phyloP scores from a whole-genome alignment of 2,329 filamentous ascomycete genomes.

The Pseudocercospora ulei region DNA sequence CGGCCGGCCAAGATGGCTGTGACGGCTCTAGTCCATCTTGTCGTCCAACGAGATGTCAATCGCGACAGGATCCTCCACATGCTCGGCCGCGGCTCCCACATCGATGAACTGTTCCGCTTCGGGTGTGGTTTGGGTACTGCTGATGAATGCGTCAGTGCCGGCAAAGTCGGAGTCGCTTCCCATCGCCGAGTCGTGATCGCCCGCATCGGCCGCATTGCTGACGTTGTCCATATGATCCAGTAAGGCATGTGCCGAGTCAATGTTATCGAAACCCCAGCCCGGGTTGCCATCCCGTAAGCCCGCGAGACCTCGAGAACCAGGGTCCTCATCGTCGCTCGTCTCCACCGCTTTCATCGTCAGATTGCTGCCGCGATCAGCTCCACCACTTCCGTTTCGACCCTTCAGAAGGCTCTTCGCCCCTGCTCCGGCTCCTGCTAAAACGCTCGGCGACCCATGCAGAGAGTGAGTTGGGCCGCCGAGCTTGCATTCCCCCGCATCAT shows the following conservation, averaged over 20 bases:
- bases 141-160: too few species aligned
- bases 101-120: too few species aligned
- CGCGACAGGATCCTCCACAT: too few species aligned
- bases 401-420: conserved; percentile 21
- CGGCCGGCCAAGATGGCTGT: too few species aligned
- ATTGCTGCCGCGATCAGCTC: conserved; percentile 24
- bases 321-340: conserved; percentile 12
- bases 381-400: conserved; percentile 19
- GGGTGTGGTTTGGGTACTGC: too few species aligned
- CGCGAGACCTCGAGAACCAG: background rate
- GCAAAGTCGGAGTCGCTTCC: too few species aligned
- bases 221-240: conserved; percentile 1
- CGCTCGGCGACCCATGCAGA: conserved; percentile 85
- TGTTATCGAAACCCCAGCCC: conserved; percentile 7
- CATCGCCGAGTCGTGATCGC: too few species aligned
- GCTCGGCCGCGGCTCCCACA: too few species aligned
- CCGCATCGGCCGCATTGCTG: background rate
- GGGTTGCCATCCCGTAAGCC: background rate
- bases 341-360: conserved; percentile 25
- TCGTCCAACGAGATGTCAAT: too few species aligned
- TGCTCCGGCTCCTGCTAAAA: conserved; percentile 62
- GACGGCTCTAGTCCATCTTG: too few species aligned
- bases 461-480: conserved; percentile 69
- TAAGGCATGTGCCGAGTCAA: background rate
- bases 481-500: conserved; percentile 68